Evolutionary conservation across 306 rosid species (phyloP), one percentile per base, ranked within the genome.

Genomic region (Dalbergia cultrata): DNA sequence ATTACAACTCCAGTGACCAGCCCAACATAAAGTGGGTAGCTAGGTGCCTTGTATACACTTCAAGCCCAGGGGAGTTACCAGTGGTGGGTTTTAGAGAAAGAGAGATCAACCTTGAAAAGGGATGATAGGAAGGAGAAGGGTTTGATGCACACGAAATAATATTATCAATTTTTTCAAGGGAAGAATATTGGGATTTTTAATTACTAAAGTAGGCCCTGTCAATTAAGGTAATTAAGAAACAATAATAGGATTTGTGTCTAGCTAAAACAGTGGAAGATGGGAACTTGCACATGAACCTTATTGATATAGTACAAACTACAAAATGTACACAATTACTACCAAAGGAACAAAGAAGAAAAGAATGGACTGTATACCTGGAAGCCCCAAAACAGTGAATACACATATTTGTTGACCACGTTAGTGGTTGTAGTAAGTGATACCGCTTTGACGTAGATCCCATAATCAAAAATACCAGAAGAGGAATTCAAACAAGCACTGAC

Each of bases 401-500:
- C 59, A 50, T 82, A 82, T 60, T 82, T 82, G 6, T 68, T 69
- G 43, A 82, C 33, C 67, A 45, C 22, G 7, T 8, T 54, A 26
- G 79, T 82, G 64, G 71, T 82, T 34, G 1, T 44, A 33, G 86
- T 82, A 70, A 82, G 82, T 53, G 45, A 26, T 43, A 82, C 57
- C 16, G 79, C 86, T 3, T 44, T 0, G 12, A 0, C 26, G 77
- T 77, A 82, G 53, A 82, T 71, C 33, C 86, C 85, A 82, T 82
- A 82, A 26, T 37, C 0, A 62, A 69, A 75, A 75, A 1, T 9
- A 60, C 31, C 52, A 0, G 79, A 43, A 19, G 45, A 9, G 13
- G 79, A 0, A 33, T 71, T 11, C 74, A 90, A 84, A 88, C 98
- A 94, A 61, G 47, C 67, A 26, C 0, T 16, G n/a, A 88, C 93